Percentiles rank a stretch among this genome's conserved stretches.
Conservation (phyloP, 2,329 filamentous ascomycete genomes). For the Penicillium sp. region DNA sequence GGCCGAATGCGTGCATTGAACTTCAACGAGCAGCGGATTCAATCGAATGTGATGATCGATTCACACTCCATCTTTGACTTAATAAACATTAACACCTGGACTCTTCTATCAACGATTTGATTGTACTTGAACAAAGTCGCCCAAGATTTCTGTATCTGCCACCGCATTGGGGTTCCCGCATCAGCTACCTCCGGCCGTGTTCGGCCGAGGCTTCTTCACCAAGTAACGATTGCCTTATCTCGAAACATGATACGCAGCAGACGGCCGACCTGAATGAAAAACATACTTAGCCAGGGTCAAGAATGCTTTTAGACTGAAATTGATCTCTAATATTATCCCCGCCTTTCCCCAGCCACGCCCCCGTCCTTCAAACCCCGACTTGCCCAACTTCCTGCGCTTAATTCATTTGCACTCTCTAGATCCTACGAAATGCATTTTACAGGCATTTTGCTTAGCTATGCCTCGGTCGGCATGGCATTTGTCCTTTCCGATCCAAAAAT, state of each 20-base stretch:
- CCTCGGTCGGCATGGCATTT: background rate
- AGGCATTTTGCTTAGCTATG: background rate
- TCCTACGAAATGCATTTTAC: background rate
- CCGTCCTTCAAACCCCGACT: too few relatives aligned
- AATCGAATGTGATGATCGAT: too few relatives aligned
- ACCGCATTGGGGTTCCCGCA: background rate
- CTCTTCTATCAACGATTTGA: background rate
- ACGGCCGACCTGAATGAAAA: background rate
- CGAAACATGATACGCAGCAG: background rate
- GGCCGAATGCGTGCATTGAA: too few relatives aligned
- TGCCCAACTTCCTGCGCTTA: too few relatives aligned
- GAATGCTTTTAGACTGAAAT: background rate
- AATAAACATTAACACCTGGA: too few relatives aligned
- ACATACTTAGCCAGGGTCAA: background rate
- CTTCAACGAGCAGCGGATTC: too few relatives aligned
- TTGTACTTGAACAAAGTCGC: background rate
- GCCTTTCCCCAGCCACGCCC: background rate
- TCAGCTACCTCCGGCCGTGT: background rate
- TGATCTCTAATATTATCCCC: background rate
- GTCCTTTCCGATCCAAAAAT: slow-evolving; percentile 8
- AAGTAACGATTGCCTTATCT: background rate
- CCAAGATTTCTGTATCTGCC: too few relatives aligned
- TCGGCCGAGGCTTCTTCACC: background rate
- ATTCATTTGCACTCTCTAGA: background rate
- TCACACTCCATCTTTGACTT: too few relatives aligned